Percentiles rank a stretch among this genome's conserved stretches.
These are phyloP conservation scores for Pleurotus djamor DNA, from an alignment of 768 basidiomycete genomes.

Conservation along the genomic window DNA sequence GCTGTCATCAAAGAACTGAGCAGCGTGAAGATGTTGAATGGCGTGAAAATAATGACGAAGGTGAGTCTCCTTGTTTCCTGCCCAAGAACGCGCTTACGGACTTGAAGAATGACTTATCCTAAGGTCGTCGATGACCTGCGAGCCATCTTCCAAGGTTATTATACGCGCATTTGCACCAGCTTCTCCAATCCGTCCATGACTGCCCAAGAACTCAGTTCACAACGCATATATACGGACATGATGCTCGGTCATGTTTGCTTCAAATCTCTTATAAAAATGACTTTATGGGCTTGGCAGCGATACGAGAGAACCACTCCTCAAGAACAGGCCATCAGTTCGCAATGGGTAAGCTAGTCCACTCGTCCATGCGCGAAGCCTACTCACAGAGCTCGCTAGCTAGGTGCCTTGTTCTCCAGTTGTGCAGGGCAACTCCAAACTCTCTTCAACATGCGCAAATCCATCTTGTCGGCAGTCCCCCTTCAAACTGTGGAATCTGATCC, in stretches of 20 bases:
- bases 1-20: conserved; percentile 69
- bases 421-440: conserved; percentile 53
- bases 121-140: conserved; percentile 59
- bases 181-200: conserved; percentile 34
- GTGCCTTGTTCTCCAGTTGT: conserved; percentile 60
- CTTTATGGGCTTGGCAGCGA: conserved; percentile 68
- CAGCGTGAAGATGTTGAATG: conserved; percentile 66
- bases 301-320: conserved; percentile 40
- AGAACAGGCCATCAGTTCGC: conserved; percentile 39
- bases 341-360: conserved; percentile 46
- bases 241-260: conserved; percentile 65
- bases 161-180: conserved; percentile 48
- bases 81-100: neutral
- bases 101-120: neutral
- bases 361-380: neutral
- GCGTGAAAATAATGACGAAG: conserved; percentile 62
- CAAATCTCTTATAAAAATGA: conserved; percentile 73
- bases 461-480: conserved; percentile 42
- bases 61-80: conserved; percentile 28
- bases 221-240: conserved; percentile 35
- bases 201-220: conserved; percentile 40
- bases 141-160: conserved; percentile 55
- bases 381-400: conserved; percentile 38
- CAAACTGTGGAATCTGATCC: conserved; percentile 29
- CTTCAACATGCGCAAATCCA: conserved; percentile 52